These are phyloP conservation scores for Saturnispora serradocipensis DNA, from an alignment of 805 yeast species.

Conservation along the genomic window DNA sequence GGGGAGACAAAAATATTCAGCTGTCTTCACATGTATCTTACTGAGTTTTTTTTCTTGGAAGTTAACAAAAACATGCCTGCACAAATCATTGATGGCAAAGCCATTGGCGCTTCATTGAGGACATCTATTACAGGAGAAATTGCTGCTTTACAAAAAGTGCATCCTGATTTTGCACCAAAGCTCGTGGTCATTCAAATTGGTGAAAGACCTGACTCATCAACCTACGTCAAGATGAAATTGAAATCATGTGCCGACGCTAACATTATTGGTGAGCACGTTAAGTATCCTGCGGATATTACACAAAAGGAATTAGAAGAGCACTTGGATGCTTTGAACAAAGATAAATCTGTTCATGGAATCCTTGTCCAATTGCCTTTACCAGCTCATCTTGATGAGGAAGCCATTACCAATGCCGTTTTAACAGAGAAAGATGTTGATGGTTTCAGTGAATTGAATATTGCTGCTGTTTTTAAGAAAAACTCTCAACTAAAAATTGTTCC, in stretches of 20 bases:
- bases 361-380: slow-evolving; percentile 91
- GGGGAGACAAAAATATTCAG: not conserved
- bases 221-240: slow-evolving; percentile 85
- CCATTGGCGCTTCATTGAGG: slow-evolving; percentile 40
- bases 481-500: slow-evolving; percentile 81
- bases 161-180: slow-evolving; percentile 57
- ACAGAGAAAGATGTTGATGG: slow-evolving; percentile 93
- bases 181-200: slow-evolving; percentile 88
- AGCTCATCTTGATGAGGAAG: slow-evolving; percentile 63
- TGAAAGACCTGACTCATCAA: slow-evolving; percentile 77
- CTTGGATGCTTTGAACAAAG: slow-evolving; percentile 59
- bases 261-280: slow-evolving; percentile 56
- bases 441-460: slow-evolving; percentile 79
- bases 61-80: slow-evolving; percentile 20
- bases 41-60: not conserved
- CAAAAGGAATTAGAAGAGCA: slow-evolving; percentile 52
- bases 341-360: slow-evolving; percentile 73
- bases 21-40: not conserved
- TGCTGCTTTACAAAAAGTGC: slow-evolving; percentile 30
- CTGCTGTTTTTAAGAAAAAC: slow-evolving; percentile 80
- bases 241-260: slow-evolving; percentile 84
- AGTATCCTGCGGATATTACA: slow-evolving; percentile 51
- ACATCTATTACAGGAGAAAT: slow-evolving; percentile 44
- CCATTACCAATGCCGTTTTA: slow-evolving; percentile 71
- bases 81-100: slow-evolving; percentile 49